Evolutionary conservation across 257 asterid species (phyloP).

Genomic region (Henckelia pumila): DNA sequence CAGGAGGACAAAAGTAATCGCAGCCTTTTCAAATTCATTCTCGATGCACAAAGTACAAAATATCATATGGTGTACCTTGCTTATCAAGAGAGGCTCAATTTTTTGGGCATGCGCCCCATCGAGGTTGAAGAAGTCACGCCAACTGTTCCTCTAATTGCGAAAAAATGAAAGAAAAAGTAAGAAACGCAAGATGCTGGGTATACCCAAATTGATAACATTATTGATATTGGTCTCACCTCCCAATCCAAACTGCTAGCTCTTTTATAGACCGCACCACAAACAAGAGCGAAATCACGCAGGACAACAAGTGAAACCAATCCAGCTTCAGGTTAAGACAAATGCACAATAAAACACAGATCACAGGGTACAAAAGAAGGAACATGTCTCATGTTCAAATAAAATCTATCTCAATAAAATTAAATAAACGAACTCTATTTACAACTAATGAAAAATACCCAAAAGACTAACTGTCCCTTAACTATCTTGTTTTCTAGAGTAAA

Average conservation of each 20-base stretch:
- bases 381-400: not conserved
- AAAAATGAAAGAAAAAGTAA: slow-evolving; percentile 23
- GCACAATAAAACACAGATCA: not conserved
- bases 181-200: slow-evolving; percentile 18
- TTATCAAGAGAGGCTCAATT: slow-evolving; percentile 78
- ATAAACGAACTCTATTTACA: not conserved
- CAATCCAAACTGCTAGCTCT: slow-evolving; percentile 73
- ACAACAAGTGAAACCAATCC: slow-evolving; percentile 82
- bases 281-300: slow-evolving; percentile 75
- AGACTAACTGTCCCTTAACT: not conserved
- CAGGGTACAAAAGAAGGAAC: not conserved
- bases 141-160: slow-evolving; percentile 55
- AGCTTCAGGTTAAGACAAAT: slow-evolving; percentile 45
- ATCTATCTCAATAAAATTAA: too few relatives aligned
- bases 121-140: slow-evolving; percentile 80
- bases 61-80: slow-evolving; percentile 50
- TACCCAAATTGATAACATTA: not conserved
- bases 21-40: slow-evolving; percentile 7
- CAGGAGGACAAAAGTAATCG: not conserved
- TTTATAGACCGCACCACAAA: slow-evolving; percentile 80
- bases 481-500: not conserved
- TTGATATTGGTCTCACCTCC: slow-evolving; percentile 48
- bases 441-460: not conserved
- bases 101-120: slow-evolving; percentile 63
- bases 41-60: slow-evolving; percentile 5